Evolutionary conservation across 345 rosid species (phyloP).

Genomic region (Kandelia obovata): DNA sequence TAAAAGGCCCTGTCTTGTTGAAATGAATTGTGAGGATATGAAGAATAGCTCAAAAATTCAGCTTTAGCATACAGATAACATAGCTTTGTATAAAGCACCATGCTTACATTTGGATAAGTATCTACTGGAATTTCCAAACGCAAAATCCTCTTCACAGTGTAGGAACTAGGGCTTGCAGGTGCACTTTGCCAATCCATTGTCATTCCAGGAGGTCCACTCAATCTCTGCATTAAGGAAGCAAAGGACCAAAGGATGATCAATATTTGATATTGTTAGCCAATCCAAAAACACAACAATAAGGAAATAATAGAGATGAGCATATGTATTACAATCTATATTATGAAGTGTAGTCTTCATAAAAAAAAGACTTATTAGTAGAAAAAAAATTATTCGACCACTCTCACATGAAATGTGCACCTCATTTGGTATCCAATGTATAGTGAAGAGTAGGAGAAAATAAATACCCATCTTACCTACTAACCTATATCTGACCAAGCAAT

Average conservation of each 20-base stretch:
- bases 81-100: neutral
- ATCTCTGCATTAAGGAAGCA: conserved; percentile 50
- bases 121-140: conserved; percentile 99
- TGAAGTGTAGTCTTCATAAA: too few relatives aligned
- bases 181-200: conserved; percentile 99
- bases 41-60: neutral
- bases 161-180: conserved; percentile 92
- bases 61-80: conserved; percentile 1
- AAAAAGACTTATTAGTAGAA: too few relatives aligned
- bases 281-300: neutral
- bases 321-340: too few relatives aligned
- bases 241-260: neutral
- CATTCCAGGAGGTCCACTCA: conserved; percentile 88
- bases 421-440: too few relatives aligned
- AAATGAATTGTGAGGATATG: conserved; percentile 1
- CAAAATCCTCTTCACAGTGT: conserved; percentile 86
- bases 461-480: too few relatives aligned
- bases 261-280: neutral
- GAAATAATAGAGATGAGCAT: too few relatives aligned
- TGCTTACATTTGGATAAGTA: conserved; percentile 68
- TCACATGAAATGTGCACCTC: too few relatives aligned
- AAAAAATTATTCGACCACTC: too few relatives aligned
- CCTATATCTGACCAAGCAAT: neutral
- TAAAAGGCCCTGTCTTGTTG: neutral
- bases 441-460: too few relatives aligned